phyloP scores from a whole-genome alignment of 495 filamentous ascomycete genomes.

The Neurospora africana region DNA sequence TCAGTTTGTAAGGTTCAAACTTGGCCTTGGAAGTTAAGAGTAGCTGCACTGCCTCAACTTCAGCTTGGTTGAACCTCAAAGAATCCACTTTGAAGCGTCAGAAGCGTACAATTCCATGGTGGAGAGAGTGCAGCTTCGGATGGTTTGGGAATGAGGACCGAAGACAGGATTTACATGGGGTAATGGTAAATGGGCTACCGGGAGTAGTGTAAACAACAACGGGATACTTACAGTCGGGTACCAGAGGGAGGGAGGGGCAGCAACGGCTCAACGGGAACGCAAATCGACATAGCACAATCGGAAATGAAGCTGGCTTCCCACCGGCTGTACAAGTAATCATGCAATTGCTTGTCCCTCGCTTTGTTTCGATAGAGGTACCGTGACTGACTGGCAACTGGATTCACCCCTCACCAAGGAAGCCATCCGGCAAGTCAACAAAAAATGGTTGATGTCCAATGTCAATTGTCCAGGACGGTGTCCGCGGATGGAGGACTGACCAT shows the following conservation, averaged over 20 bases:
- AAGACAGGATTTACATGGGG: not conserved
- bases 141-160: not conserved
- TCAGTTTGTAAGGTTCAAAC: not conserved
- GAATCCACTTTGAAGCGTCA: not conserved
- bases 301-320: not conserved
- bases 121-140: not conserved
- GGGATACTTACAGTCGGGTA: no score
- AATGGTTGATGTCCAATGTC: no score
- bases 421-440: no score
- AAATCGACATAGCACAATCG: not conserved
- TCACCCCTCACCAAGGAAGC: not conserved
- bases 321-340: not conserved
- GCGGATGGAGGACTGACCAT: not conserved
- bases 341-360: not conserved
- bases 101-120: not conserved
- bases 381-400: not conserved
- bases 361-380: not conserved
- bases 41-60: not conserved
- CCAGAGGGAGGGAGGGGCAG: not conserved
- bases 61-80: not conserved
- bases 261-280: not conserved
- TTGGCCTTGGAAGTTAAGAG: not conserved
- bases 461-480: not conserved
- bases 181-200: no score
- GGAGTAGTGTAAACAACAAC: no score